These are phyloP conservation scores for Dactylella cylindrospora DNA, from an alignment of 2,329 filamentous ascomycete genomes.

Conservation along the genomic window DNA sequence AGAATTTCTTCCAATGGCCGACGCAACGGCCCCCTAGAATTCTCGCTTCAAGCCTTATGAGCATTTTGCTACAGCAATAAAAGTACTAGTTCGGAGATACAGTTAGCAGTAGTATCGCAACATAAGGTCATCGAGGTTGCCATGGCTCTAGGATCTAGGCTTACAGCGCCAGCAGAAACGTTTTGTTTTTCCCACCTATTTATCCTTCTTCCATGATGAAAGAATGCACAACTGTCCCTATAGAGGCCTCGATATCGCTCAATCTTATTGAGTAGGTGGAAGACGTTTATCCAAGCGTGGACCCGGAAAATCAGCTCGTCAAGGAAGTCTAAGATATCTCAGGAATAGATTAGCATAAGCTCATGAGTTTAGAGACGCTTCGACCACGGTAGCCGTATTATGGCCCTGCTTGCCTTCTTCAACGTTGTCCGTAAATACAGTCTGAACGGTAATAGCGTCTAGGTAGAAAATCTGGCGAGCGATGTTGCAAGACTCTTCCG, in stretches of 20 bases:
- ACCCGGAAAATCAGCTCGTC: slow-evolving; percentile 33
- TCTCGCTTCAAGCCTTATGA: slow-evolving; percentile 11
- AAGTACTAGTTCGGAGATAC: slow-evolving; percentile 29
- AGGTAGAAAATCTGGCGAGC: slow-evolving; percentile 26
- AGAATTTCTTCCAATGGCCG: slow-evolving; percentile 5
- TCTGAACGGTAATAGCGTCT: slow-evolving; percentile 34
- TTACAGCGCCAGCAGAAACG: slow-evolving; percentile 6
- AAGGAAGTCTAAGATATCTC: slow-evolving; percentile 4
- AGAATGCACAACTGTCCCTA: slow-evolving; percentile 11
- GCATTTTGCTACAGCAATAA: slow-evolving; percentile 13
- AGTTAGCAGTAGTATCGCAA: background rate
- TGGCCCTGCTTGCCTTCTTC: slow-evolving; percentile 20
- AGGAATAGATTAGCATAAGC: background rate
- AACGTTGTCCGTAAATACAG: slow-evolving; percentile 24
- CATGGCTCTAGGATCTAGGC: background rate
- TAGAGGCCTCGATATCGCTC: slow-evolving; percentile 19
- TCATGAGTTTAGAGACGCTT: too few relatives aligned
- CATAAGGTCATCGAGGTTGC: slow-evolving; percentile 4
- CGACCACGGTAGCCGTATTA: background rate
- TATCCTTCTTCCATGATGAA: slow-evolving; percentile 15
- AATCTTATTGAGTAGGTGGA: slow-evolving; percentile 26
- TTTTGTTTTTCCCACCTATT: background rate
- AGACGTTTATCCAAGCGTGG: slow-evolving; percentile 11
- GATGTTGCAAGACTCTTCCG: slow-evolving; percentile 10
- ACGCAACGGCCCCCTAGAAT: slow-evolving; percentile 19